phyloP scores from a whole-genome alignment of 139 green algal species.

The Chlorella sorokiniana region DNA sequence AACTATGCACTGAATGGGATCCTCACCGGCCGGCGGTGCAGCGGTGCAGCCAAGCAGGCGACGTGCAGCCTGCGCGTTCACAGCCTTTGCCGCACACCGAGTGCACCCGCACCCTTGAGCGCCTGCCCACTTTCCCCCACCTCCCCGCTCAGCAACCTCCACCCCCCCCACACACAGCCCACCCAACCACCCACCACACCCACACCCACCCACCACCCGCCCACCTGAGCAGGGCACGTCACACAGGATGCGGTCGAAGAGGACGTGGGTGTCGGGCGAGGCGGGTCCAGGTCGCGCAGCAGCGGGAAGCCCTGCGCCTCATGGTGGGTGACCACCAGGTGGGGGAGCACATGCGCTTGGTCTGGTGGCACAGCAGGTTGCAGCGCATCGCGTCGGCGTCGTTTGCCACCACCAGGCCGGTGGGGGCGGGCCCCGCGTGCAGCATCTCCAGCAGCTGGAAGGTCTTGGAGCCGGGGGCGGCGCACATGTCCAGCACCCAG shows the following conservation, averaged over 20 bases:
- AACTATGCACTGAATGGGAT: slow-evolving; percentile 26
- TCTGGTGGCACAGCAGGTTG: slow-evolving; percentile 98
- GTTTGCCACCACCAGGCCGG: slow-evolving; percentile 95
- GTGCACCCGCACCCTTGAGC: no score
- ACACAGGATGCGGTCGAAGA: slow-evolving; percentile 93
- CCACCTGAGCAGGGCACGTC: slow-evolving; percentile 92
- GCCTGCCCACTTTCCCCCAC: no score
- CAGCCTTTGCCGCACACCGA: no score
- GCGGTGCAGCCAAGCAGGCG: neutral
- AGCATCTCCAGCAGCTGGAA: slow-evolving; percentile 95
- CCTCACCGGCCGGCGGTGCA: slow-evolving; percentile 1
- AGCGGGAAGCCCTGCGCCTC: slow-evolving; percentile 86
- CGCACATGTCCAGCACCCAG: slow-evolving; percentile 98
- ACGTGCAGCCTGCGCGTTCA: neutral
- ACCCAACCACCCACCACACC: neutral
- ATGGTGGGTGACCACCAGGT: slow-evolving; percentile 94
- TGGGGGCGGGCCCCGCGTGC: slow-evolving; percentile 56
- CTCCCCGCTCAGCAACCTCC: neutral
- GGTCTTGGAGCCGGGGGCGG: slow-evolving; percentile 97
- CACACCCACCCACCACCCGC: neutral
- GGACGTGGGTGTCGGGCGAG: neutral
- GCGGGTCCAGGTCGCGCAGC: slow-evolving; percentile 43
- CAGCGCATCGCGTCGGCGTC: slow-evolving; percentile 94
- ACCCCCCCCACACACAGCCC: neutral
- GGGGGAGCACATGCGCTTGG: slow-evolving; percentile 82